A percentile compares a stretch with the other conserved stretches of the same genome.
Conservation (phyloP, 495 filamentous ascomycete genomes). For the Penicillium paradoxum region DNA sequence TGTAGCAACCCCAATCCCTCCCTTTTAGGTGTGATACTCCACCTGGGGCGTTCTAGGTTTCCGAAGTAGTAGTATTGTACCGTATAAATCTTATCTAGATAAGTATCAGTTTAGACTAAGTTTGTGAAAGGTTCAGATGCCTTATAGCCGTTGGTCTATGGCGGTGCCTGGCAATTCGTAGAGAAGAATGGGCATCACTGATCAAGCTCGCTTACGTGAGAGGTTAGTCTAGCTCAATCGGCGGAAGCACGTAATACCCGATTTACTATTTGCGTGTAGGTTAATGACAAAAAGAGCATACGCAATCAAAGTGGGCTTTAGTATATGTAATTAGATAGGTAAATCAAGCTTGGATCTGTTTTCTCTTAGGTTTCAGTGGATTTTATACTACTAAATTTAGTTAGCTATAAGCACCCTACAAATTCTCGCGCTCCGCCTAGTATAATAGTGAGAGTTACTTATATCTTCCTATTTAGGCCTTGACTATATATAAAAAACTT, state of each 20-base stretch:
- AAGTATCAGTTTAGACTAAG: background rate
- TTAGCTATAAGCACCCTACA: slow-evolving; percentile 5
- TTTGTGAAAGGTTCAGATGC: background rate
- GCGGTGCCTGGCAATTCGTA: slow-evolving; percentile 1
- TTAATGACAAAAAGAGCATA: background rate
- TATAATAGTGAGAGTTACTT: background rate
- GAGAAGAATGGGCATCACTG: background rate
- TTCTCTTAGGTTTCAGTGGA: background rate
- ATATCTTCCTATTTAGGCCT: background rate
- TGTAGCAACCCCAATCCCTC: background rate
- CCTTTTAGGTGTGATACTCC: background rate
- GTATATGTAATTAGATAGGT: background rate
- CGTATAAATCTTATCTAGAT: too few relatives aligned
- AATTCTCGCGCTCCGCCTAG: slow-evolving; percentile 1
- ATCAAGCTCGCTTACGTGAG: background rate
- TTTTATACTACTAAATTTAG: background rate
- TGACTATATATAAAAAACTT: slow-evolving; percentile 1
- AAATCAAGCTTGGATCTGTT: slow-evolving; percentile 2
- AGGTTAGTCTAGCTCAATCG: slow-evolving; percentile 1
- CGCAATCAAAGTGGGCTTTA: background rate
- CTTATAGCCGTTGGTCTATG: background rate
- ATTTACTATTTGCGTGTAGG: background rate
- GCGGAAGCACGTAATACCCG: slow-evolving; percentile 2
- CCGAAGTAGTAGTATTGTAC: background rate
- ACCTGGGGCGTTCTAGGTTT: background rate